Evolutionary conservation across 2,329 filamentous ascomycete genomes (phyloP), one percentile per base, ranked within the genome.

Genomic region (Apiospora malaysiana): DNA sequence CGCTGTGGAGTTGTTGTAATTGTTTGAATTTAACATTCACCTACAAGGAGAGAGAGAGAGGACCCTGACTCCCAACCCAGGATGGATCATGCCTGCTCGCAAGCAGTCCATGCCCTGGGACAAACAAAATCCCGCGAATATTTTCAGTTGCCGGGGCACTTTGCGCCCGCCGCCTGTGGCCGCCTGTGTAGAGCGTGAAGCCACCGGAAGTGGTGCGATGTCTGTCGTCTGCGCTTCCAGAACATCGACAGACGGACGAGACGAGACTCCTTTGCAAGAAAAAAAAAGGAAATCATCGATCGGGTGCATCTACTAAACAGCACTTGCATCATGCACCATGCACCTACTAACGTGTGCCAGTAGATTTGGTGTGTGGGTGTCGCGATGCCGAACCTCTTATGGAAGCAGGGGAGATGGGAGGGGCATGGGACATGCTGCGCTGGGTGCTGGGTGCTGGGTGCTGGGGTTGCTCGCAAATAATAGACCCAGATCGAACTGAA

Each of bases 271-370:
- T 32, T 63, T n/a, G 32, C 56, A 7, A 40, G n/a, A n/a, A n/a
- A n/a, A n/a, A n/a, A n/a, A n/a, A n/a, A 40, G 6, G 32, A 40
- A 63, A 63, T 63, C 56, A 18, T 63, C 56, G 56, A 63, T 63
- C 56, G 56, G 32, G 32, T 63, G 56, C 56, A 63, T 40, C 56
- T 63, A 7, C 27, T 9, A 40, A 27, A 40, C 32, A 40, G 27
- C 56, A 40, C 56, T 63, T 40, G 56, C 56, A 63, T 63, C 56
- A 63, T 63, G 56, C 56, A 63, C 32, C 56, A 63, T 63, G 56
- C 56, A 63, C 32, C 21, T 63, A n/a, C 56, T 63, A 63, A 63
- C 32, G 56, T 63, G 56, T 14, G 12, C 27, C 32, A 63, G 56
- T 40, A 63, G 51, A 59, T 59, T 37, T 59, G 51, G 27, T 32